Evolutionary conservation across 768 basidiomycete genomes (phyloP), one percentile per base, ranked within the genome.

Genomic region (Suillus lakei): DNA sequence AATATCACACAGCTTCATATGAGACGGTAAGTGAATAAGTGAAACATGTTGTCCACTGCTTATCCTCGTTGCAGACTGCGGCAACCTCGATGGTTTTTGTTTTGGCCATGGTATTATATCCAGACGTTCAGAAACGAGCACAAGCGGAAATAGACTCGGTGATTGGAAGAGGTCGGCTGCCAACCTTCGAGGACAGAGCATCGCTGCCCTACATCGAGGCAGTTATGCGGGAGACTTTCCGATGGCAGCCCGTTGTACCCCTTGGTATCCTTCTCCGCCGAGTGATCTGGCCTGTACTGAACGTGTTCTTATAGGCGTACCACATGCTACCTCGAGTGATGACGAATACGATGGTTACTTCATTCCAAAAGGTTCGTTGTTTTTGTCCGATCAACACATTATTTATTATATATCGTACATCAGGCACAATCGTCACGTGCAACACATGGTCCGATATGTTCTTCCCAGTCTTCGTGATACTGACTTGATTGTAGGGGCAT

Each of bases 111-210:
- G 73, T 68, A 23, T 61, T 66, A 41, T 62, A 64, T 63, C 67
- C 64, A 13, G 69, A 66, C 46, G 71, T 62, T 26, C 71, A 51
- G 55, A 38, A 38, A 43, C 61, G 66, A 3, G 67, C 66, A 21
- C 71, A 72, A 50, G 64, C 62, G 21, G 74, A 76, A 48, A 62
- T 76, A 10, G 72, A 76, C 34, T 56, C 63, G 0, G 64, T 73
- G 43, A 58, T 73, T 15, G 73, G 74, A 21, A 53, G 43, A 21
- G 66, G 70, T 30, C 60, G 70, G 10, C 50, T 74, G 3, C 64
- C 68, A 5, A 59, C 59, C 0, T 70, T 60, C 36, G 58, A 66
- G 2, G 71, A 72, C 36, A 54, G 66, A 34, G 44, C 9, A 13
- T 63, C 58, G 7, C 51, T 70, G 28, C 70, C 68, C 6, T 70